Percentiles rank a stretch among this genome's conserved stretches.
Conservation (phyloP, 1,139 yeast genomes). For the Komagataea norvegica region DNA sequence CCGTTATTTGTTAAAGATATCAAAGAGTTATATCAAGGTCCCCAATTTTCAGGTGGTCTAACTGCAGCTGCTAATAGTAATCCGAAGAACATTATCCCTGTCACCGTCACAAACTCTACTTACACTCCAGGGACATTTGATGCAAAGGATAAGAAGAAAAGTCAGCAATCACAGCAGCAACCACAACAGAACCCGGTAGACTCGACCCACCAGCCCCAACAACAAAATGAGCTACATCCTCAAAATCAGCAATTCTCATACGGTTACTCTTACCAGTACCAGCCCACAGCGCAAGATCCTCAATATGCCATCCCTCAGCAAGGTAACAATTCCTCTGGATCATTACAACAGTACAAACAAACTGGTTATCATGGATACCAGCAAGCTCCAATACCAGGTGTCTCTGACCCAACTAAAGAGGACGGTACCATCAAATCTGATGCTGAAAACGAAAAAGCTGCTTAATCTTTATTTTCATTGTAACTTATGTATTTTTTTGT, state of each 20-base stretch:
- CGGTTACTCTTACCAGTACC: slow-evolving; percentile 16
- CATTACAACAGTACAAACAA: slow-evolving; percentile 10
- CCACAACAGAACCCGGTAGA: slow-evolving; percentile 3
- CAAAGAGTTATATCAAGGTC: slow-evolving; percentile 50
- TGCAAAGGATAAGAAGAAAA: slow-evolving; percentile 14
- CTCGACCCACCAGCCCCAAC: slow-evolving; percentile 4
- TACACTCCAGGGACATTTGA: slow-evolving; percentile 21
- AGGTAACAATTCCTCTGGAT: slow-evolving; percentile 1
- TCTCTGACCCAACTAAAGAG: slow-evolving; percentile 2
- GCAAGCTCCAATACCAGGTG: slow-evolving; percentile 1
- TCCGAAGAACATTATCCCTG: slow-evolving; percentile 27
- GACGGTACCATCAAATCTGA: too few species aligned
- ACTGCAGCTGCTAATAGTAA: slow-evolving; percentile 28
- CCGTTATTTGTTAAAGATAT: slow-evolving; percentile 88
- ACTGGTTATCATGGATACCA: slow-evolving; percentile 6
- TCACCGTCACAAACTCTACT: slow-evolving; percentile 24
- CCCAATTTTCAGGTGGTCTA: slow-evolving; percentile 27
- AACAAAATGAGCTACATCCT: slow-evolving; percentile 1
- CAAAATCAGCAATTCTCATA: slow-evolving; percentile 13
- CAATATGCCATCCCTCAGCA: slow-evolving; percentile 8
- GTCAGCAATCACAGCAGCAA: slow-evolving; percentile 3
- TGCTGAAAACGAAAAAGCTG: too few species aligned
- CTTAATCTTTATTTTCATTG: not conserved
- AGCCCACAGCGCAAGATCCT: slow-evolving; percentile 11
- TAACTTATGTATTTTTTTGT: not conserved